Evolutionary conservation across 1,284 basidiomycete genomes (phyloP), one percentile per base, ranked within the genome.

Genomic region (Cutaneotrichosporon cavernicola): DNA sequence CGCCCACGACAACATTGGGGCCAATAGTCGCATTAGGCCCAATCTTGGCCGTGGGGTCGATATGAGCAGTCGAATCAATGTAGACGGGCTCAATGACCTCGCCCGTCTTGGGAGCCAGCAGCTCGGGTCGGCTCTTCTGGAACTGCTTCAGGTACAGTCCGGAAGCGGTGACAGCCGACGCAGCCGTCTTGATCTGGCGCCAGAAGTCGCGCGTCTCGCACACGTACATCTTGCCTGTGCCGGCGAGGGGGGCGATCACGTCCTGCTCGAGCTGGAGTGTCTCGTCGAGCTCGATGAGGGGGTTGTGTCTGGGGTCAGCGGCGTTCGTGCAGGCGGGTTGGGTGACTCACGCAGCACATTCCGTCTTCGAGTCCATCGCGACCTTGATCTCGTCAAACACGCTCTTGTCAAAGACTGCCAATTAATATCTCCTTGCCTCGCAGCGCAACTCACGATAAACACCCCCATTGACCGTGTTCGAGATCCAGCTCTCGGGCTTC

Each of bases 121-220:
- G 70, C 26, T 73, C 68, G 6, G 80, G 77, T 46, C 70, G 60
- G 34, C 70, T 72, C 61, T 74, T 77, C 60, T 60, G 52, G 64
- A 76, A 80, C 32, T 73, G 72, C 36, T 67, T 53, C 32, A 83
- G 74, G 74, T 82, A 82, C 56, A 84, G 80, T 5, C 80, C 77
- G 46, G 81, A 81, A 46, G 83, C 83, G 2, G 83, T 81, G 31
- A 84, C 79, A 30, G 83, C 83, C 36, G 81, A 82, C 77, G 81
- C 83, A 52, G 83, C 83, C 21, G 80, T 80, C 78, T 84, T 84
- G 76, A 84, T 83, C 68, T 84, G 83, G 38, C 81, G 73, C 83
- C 83, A 84, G 66, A 82, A 82, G 50, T 81, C 78, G 16, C 69
- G 75, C n/a, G 80, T 80, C 71, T 81, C 78, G 76, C 81, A 83